Evolutionary conservation across 768 basidiomycete genomes (phyloP).

Genomic region (Solioccasus polychromus): DNA sequence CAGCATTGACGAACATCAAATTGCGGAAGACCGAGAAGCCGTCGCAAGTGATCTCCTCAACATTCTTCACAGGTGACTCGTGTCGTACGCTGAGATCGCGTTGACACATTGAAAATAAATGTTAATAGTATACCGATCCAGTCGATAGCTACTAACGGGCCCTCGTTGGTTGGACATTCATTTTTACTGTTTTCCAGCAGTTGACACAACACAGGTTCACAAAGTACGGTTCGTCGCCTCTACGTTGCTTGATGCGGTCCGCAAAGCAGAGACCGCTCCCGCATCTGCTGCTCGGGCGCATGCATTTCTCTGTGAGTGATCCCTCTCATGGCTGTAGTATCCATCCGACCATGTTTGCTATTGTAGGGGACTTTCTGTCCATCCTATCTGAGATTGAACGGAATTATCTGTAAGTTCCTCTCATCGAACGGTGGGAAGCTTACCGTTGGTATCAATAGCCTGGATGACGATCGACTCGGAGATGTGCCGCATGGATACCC

Average conservation of each 20-base stretch:
- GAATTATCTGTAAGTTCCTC: constrained; percentile 69
- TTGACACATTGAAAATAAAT: constrained; percentile 11
- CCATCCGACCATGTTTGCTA: constrained; percentile 2
- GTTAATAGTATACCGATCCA: constrained; percentile 79
- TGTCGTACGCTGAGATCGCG: not conserved
- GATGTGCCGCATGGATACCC: constrained; percentile 53
- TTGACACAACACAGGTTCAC: constrained; percentile 54
- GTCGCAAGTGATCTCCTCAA: constrained; percentile 86
- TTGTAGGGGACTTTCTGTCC: constrained; percentile 84
- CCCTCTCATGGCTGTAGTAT: not conserved
- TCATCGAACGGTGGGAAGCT: constrained; percentile 4
- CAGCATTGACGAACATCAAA: constrained; percentile 57
- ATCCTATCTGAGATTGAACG: constrained; percentile 90
- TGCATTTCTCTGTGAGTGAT: constrained; percentile 72
- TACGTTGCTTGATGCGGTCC: constrained; percentile 79
- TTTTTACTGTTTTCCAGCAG: not conserved
- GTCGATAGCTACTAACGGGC: constrained; percentile 86
- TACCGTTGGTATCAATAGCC: constrained; percentile 48
- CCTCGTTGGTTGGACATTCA: constrained; percentile 56
- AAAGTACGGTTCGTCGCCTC: constrained; percentile 95
- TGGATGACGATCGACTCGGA: constrained; percentile 38
- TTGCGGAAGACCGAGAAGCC: constrained; percentile 74
- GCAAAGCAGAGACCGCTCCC: constrained; percentile 76
- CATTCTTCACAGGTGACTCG: constrained; percentile 70
- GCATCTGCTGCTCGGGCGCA: constrained; percentile 82